phyloP scores from a whole-genome alignment of 208 protist species.

The Acanthamoeba lenticulata region DNA sequence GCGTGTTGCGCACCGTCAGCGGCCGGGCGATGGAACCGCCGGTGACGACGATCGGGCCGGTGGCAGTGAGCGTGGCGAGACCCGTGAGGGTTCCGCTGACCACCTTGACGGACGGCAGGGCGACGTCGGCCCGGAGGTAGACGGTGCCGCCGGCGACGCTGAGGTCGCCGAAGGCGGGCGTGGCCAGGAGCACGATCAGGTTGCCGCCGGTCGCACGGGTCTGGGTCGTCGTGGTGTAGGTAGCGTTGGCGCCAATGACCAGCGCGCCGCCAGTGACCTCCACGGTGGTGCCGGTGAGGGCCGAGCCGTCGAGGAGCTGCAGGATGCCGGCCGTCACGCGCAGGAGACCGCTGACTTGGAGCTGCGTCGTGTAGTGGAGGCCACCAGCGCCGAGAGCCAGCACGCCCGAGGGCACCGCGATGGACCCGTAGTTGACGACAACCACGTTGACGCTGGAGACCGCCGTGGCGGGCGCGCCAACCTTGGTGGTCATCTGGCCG shows the following conservation, averaged over 20 bases:
- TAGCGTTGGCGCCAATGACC: not conserved
- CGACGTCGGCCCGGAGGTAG: not conserved
- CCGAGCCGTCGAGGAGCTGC: constrained; percentile 27
- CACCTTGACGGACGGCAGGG: not conserved
- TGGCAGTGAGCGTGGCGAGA: constrained; percentile 6
- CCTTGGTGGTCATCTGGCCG: constrained; percentile 32
- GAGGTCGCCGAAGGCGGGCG: constrained; percentile 33
- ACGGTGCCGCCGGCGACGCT: not conserved
- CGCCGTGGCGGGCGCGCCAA: not conserved
- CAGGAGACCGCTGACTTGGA: not conserved
- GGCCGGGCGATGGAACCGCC: constrained; percentile 4
- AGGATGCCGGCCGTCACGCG: constrained; percentile 4
- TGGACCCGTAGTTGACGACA: not conserved
- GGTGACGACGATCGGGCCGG: not conserved
- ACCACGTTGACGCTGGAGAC: constrained; percentile 10
- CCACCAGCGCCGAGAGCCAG: not conserved
- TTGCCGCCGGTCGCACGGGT: not conserved
- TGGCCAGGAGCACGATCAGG: not conserved
- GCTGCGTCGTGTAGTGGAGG: not conserved
- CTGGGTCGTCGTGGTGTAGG: not conserved
- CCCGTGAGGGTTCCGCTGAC: constrained; percentile 13
- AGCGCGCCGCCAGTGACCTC: constrained; percentile 22
- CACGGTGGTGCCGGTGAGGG: not conserved
- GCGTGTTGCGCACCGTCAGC: constrained; percentile 32
- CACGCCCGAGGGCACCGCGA: not conserved